Evolutionary conservation across 1,139 yeast species (phyloP).

Genomic region (Cylindricascospora bacillispora): DNA sequence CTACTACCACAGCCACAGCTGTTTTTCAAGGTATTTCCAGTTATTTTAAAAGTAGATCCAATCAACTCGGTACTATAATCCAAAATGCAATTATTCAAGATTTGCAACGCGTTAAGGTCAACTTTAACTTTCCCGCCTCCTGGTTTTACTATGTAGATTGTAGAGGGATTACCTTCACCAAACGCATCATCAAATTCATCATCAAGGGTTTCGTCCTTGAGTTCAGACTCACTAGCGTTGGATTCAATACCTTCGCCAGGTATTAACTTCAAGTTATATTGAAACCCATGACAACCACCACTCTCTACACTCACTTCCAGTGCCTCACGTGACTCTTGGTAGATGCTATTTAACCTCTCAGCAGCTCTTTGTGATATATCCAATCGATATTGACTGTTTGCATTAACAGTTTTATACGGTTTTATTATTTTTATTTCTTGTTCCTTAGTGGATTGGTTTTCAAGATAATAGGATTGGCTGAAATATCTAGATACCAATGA

Average conservation of each 20-base stretch:
- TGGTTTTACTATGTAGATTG: slow-evolving; percentile 15
- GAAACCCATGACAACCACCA: slow-evolving; percentile 99
- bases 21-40: slow-evolving; percentile 76
- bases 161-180: slow-evolving; percentile 38
- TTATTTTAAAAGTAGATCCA: slow-evolving; percentile 86
- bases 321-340: slow-evolving; percentile 41
- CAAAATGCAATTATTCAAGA: slow-evolving; percentile 73
- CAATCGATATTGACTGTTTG: slow-evolving; percentile 10
- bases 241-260: slow-evolving; percentile 19
- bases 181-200: slow-evolving; percentile 45
- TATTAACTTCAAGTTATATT: slow-evolving; percentile 61
- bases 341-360: slow-evolving; percentile 42
- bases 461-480: no score
- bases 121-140: slow-evolving; percentile 39
- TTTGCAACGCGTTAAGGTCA: slow-evolving; percentile 70
- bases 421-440: slow-evolving; percentile 6
- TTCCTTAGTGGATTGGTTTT: background rate
- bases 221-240: slow-evolving; percentile 13
- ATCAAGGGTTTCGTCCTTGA: slow-evolving; percentile 22
- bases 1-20: slow-evolving; percentile 97
- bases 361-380: slow-evolving; percentile 35
- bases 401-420: slow-evolving; percentile 17
- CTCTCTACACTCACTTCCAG: slow-evolving; percentile 77
- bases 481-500: no score
- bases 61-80: slow-evolving; percentile 89